Evolutionary conservation across 83 land plant species (phyloP).

Genomic region (Larix sibirica): DNA sequence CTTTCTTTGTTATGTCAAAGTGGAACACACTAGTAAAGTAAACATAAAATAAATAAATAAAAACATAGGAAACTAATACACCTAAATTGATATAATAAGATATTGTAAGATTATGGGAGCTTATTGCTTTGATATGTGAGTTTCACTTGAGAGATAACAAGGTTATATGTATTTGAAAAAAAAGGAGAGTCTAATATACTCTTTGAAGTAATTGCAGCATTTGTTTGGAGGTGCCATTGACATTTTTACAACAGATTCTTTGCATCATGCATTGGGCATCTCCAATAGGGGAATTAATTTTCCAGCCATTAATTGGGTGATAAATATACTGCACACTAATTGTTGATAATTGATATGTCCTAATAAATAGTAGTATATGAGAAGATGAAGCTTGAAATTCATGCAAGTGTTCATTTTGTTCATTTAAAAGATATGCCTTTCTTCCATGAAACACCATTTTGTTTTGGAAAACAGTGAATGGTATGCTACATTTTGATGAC

Average conservation of each 20-base stretch:
- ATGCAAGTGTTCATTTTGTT: no score
- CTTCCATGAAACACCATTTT: no score
- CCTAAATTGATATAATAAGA: no score
- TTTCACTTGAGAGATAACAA: constrained; percentile 1
- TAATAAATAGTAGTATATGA: not conserved
- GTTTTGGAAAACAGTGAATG: no score
- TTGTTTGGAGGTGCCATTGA: constrained; percentile 99
- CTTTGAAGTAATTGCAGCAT: constrained; percentile 47
- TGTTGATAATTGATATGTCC: not conserved
- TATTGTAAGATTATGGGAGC: no score
- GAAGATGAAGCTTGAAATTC: not conserved
- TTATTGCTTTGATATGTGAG: not conserved
- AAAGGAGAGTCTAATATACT: not conserved
- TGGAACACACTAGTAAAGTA: no score
- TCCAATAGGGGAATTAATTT: constrained; percentile 60
- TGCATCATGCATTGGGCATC: constrained; percentile 85
- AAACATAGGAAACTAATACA: no score
- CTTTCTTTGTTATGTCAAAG: no score
- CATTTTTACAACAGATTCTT: constrained; percentile 92
- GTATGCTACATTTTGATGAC: no score
- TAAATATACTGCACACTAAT: constrained; percentile 58
- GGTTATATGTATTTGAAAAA: not conserved
- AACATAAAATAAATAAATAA: no score
- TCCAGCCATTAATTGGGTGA: constrained; percentile 96
- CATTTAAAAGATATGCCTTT: no score